Evolutionary conservation across 768 basidiomycete genomes (phyloP).

Genomic region (Bullera alba): DNA sequence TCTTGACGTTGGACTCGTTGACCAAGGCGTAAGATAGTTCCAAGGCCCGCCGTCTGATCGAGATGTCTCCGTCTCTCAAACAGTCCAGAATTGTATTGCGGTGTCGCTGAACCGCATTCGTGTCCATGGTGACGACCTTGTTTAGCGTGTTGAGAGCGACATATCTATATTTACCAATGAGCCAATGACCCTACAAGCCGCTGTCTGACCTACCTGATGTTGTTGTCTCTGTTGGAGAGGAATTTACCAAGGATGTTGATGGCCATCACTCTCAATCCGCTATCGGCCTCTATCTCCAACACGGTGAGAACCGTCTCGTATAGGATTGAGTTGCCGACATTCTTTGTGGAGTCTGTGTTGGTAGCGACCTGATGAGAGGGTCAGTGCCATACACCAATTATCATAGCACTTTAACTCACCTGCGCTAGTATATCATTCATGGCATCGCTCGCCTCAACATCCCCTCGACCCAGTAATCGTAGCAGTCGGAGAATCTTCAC

Average conservation of each 20-base stretch:
- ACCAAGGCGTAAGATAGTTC: constrained; percentile 96
- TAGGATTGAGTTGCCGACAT: constrained; percentile 94
- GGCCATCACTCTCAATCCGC: constrained; percentile 92
- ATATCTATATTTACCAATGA: constrained; percentile 55
- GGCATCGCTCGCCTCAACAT: constrained; percentile 77
- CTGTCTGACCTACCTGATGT: constrained; percentile 66
- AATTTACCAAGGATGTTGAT: constrained; percentile 99
- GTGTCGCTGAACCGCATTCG: constrained; percentile 94
- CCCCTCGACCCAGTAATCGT: constrained; percentile 76
- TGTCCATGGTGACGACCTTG: constrained; percentile 96
- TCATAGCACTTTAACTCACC: constrained; percentile 44
- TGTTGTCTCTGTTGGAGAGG: constrained; percentile 94
- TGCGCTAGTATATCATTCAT: constrained; percentile 99
- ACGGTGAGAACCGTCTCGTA: constrained; percentile 97
- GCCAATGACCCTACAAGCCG: not conserved
- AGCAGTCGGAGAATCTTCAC: constrained; percentile 83
- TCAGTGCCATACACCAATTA: not conserved
- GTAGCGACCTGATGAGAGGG: constrained; percentile 76
- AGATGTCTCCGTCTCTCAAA: constrained; percentile 96
- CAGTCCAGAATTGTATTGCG: constrained; percentile 98
- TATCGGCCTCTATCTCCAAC: constrained; percentile 94
- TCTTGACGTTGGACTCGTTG: constrained; percentile 86
- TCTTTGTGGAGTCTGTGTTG: constrained; percentile 94
- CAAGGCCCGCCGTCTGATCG: constrained; percentile 89
- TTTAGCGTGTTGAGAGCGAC: constrained; percentile 96